Percentiles rank a stretch among this genome's conserved stretches.
phyloP scores from a whole-genome alignment of 805 yeast species.

The Saccharomyces paradoxus region DNA sequence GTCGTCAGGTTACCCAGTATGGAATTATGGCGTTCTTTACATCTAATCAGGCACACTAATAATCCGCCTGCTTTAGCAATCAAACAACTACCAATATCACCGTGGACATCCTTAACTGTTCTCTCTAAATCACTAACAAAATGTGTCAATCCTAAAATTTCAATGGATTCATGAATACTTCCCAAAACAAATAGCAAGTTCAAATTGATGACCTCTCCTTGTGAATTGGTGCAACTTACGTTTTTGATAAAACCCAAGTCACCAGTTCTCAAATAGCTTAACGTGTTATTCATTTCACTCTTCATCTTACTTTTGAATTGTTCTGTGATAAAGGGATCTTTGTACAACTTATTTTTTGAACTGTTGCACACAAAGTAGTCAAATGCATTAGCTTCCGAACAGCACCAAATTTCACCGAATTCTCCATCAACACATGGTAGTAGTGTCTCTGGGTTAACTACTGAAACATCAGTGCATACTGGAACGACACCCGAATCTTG shows the following conservation, averaged over 20 bases:
- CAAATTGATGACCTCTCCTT: slow-evolving; percentile 38
- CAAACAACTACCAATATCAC: slow-evolving; percentile 43
- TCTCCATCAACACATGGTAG: slow-evolving; percentile 79
- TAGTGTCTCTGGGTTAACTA: slow-evolving; percentile 89
- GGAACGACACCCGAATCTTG: slow-evolving; percentile 97
- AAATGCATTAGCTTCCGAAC: slow-evolving; percentile 72
- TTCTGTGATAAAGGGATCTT: slow-evolving; percentile 43
- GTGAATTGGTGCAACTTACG: slow-evolving; percentile 39
- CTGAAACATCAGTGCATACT: slow-evolving; percentile 85
- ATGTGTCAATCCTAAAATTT: slow-evolving; percentile 82
- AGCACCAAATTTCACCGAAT: slow-evolving; percentile 95
- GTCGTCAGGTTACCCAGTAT: slow-evolving; percentile 66
- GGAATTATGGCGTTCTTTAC: slow-evolving; percentile 40
- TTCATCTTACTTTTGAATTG: slow-evolving; percentile 59
- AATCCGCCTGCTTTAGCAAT: slow-evolving; percentile 78
- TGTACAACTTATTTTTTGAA: slow-evolving; percentile 32
- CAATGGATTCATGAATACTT: slow-evolving; percentile 77
- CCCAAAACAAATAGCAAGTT: slow-evolving; percentile 85
- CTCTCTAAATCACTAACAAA: slow-evolving; percentile 79
- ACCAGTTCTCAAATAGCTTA: slow-evolving; percentile 77
- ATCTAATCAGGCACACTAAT: slow-evolving; percentile 66
- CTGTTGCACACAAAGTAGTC: slow-evolving; percentile 44
- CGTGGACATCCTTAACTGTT: slow-evolving; percentile 48
- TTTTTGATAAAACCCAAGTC: slow-evolving; percentile 89
- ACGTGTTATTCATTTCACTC: slow-evolving; percentile 51